Base-by-base conservation (phyloP, 106 monocot genomes). In the Platanthera zijinensis region DNA sequence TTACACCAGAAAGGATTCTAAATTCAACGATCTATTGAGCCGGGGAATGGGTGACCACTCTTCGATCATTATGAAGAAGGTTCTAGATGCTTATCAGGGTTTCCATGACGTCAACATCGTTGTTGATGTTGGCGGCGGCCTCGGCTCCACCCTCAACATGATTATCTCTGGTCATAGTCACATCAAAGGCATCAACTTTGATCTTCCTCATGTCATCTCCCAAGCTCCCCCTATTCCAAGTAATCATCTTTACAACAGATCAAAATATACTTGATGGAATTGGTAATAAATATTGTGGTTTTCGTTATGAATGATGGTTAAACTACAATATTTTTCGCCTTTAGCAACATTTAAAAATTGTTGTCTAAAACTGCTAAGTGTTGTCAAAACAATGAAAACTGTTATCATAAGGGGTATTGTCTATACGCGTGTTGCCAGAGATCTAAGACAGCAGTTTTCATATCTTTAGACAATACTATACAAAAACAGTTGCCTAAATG, bases 131-230 rank as follows among this genome's bases (percentile, higher is more conserved):
- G 81, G 56, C 0, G 82, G 82, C 5, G 77, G 82, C n/a, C 25
- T 61, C 10, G 82, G 82, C n/a, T 15, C 21, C 6, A 57, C 50
- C 17, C 71, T 82, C 61, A 11, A 11, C n/a, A 68, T 77, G 76
- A 82, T 82, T 9, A 15, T 72, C 11, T 1, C 28, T 1, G 71
- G 71, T 72, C 51, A 77, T 50, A 76, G 70, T 2, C 51, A 77
- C 77, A 72, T 82, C 51, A 71, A 57, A 9, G 77, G 77, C 5
- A 70, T 82, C 49, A 77, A 82, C 50, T 82, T 82, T 50, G 82
- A 82, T 48, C 71, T 70, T 8, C 82, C 76, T 25, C 57, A 61
- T 50, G 82, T 82, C 10, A 13, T 82, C 48, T 18, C 71, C 5
- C 15, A 61, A 0, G 82, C 82, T 1, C 57, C 71, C 5, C 7